Evolutionary conservation across 2,329 filamentous ascomycete species (phyloP).

Genomic region (Nothomitra cinnamomea): DNA sequence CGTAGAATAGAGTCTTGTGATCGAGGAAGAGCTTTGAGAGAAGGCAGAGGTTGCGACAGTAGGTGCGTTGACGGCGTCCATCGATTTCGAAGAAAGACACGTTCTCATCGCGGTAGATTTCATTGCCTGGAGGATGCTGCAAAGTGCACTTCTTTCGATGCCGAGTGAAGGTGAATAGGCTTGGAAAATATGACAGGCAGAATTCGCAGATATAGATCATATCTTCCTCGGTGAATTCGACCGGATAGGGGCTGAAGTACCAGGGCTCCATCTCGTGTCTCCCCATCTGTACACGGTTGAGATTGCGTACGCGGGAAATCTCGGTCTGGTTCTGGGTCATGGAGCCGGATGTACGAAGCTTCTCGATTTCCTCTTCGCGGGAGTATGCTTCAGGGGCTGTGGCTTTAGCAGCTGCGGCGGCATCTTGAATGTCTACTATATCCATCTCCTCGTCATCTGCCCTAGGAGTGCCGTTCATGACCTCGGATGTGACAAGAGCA

Average conservation of each 20-base stretch:
- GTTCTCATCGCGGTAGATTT: constrained; percentile 89
- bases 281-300: constrained; percentile 88
- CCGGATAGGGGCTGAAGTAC: constrained; percentile 97
- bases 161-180: constrained; percentile 63
- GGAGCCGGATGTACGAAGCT: constrained; percentile 79
- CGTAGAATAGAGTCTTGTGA: constrained; percentile 97
- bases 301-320: constrained; percentile 86
- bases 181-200: constrained; percentile 80
- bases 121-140: constrained; percentile 87
- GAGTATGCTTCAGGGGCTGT: constrained; percentile 40
- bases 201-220: constrained; percentile 96
- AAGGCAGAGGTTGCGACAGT: constrained; percentile 90
- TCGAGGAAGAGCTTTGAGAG: constrained; percentile 93
- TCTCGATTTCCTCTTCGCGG: constrained; percentile 87
- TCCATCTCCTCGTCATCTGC: constrained; percentile 34
- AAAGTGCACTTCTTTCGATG: constrained; percentile 83
- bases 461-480: constrained; percentile 30
- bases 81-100: constrained; percentile 97
- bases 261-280: constrained; percentile 84
- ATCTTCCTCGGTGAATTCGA: constrained; percentile 73
- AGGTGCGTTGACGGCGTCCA: constrained; percentile 80
- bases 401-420: constrained; percentile 34
- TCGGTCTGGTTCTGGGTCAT: constrained; percentile 99
- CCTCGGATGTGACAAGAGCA: constrained; percentile 26
- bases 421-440: constrained; percentile 33